Base-by-base conservation (phyloP, 2,329 filamentous ascomycete species). In the Blastomyces gilchristii region DNA sequence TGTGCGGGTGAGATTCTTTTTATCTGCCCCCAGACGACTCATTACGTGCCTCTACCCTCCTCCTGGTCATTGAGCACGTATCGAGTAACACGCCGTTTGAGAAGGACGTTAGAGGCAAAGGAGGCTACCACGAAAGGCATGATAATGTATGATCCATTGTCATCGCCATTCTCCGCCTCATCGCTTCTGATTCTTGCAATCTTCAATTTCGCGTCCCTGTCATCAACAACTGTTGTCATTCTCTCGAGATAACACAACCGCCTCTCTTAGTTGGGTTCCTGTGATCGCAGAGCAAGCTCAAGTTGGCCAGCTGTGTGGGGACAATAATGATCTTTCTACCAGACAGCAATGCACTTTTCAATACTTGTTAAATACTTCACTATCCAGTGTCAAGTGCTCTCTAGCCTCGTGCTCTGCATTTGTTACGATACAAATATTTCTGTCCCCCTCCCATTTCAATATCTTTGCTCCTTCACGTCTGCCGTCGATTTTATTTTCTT, bases 291-390 rank as follows among this genome's bases (percentile, higher is more conserved):
- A 12, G 14, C 54, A 58, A 25, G 9, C 5, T 39, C 54, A 22
- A 58, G 11, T 22, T 25, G 28, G 16, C 8, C 28, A 16, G 28
- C 52, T 54, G 37, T 28, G 37, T 41, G 37, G 54, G n/a, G 25
- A 8, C 2, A 25, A 50, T 50, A 25, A 12, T 25, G 22, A 25
- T 50, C n/a, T 39, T 28, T 25, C 34, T 43, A 0, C 34, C 9
- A 37, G 25, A 31, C 61, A 50, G 58, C 34, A 43, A 65, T 68
- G 63, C 65, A 67, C 54, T 70, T 70, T 65, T 68, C 65, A 65
- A 70, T 68, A 65, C 68, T 67, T 71, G 70, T 70, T 37, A 37
- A 67, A 68, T 68, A 54, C 63, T 60, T 59, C 45, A 52, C 61
- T 47, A 43, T 52, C 58, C 7, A n/a, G 18, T 43, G 18, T 37